Evolutionary conservation across 257 asterid genomes (phyloP).

Genomic region (Fraxinus cuspidata): DNA sequence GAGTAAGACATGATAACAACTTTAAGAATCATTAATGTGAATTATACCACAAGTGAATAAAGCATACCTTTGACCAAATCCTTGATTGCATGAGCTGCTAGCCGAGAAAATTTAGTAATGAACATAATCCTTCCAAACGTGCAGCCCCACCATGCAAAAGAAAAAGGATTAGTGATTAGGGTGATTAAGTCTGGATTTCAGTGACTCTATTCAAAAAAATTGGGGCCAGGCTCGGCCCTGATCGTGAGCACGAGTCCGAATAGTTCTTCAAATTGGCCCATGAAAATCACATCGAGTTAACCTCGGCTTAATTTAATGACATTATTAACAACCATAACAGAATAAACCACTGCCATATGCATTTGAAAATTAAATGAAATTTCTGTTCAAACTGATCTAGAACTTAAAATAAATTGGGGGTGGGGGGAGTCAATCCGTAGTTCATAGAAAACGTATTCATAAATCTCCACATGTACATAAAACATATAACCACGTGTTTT

Average conservation of each 20-base stretch:
- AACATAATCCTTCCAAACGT: constrained; percentile 50
- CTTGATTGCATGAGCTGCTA: constrained; percentile 39
- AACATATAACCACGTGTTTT: too few relatives aligned
- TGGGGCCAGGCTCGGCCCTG: background rate
- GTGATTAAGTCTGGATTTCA: background rate
- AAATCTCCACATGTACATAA: too few relatives aligned
- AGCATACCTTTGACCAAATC: constrained; percentile 40
- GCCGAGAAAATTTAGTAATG: constrained; percentile 45
- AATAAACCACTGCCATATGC: background rate
- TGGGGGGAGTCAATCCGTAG: too few relatives aligned
- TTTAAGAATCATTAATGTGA: background rate
- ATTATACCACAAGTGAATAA: constrained; percentile 11
- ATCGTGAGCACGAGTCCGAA: background rate
- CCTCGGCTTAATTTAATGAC: background rate
- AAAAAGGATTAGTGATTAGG: constrained; percentile 19
- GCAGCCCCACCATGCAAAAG: constrained; percentile 20
- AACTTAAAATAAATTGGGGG: background rate
- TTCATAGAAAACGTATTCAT: too few relatives aligned
- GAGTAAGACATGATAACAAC: background rate
- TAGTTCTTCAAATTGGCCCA: background rate
- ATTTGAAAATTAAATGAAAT: background rate
- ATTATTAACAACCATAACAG: background rate
- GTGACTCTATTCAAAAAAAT: background rate
- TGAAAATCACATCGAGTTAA: background rate
- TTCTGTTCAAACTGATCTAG: background rate